Evolutionary conservation across 2,329 filamentous ascomycete genomes (phyloP).

Genomic region (Pseudogymnoascus sp.): DNA sequence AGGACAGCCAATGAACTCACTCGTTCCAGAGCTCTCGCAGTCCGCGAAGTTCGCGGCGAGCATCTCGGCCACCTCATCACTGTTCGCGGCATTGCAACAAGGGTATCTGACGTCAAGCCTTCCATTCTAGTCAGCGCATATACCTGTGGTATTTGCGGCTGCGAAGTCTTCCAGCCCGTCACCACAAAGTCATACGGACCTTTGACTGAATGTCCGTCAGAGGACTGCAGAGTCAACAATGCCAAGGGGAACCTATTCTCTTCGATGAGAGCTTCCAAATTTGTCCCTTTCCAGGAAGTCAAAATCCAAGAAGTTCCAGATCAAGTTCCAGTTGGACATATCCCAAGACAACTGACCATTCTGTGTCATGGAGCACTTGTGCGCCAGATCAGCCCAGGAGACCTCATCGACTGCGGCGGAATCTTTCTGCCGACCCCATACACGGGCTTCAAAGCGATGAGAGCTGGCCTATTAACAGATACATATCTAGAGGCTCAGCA

Average conservation of each 20-base stretch:
- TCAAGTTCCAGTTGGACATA: constrained; percentile 95
- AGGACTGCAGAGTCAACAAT: constrained; percentile 85
- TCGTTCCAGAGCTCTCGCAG: constrained; percentile 62
- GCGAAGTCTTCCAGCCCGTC: constrained; percentile 95
- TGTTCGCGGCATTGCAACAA: constrained; percentile 83
- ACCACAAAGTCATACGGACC: constrained; percentile 86
- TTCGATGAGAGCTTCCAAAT: constrained; percentile 93
- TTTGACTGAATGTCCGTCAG: constrained; percentile 75
- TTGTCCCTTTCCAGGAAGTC: constrained; percentile 93
- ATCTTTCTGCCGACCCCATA: constrained; percentile 97
- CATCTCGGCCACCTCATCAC: constrained; percentile 92
- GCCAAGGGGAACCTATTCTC: constrained; percentile 88
- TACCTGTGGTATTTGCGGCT: constrained; percentile 91
- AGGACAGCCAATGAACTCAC: constrained; percentile 62
- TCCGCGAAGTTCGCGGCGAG: constrained; percentile 85
- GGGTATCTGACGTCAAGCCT: constrained; percentile 96
- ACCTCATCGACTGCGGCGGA: constrained; percentile 86
- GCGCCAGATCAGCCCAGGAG: constrained; percentile 81
- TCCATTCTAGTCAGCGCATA: constrained; percentile 97
- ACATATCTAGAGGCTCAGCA: constrained; percentile 94
- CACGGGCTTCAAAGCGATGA: constrained; percentile 97
- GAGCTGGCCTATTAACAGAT: constrained; percentile 89
- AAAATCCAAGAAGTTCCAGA: constrained; percentile 99
- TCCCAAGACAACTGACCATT: constrained; percentile 82
- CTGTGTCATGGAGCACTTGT: constrained; percentile 83